Evolutionary conservation across 1,284 basidiomycete genomes (phyloP).

Genomic region (Ustilago tritici): DNA sequence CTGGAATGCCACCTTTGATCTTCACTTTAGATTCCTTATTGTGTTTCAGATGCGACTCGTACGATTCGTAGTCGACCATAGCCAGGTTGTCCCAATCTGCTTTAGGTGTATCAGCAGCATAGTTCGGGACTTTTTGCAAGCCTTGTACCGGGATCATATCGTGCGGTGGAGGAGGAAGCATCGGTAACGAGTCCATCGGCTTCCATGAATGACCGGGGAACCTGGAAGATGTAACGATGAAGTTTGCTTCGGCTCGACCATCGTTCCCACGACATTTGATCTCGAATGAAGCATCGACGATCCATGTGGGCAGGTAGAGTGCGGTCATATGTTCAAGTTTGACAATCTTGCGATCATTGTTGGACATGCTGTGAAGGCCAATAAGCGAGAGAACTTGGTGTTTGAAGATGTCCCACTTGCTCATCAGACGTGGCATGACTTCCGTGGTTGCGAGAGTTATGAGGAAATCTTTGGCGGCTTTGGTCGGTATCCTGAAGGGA

Average conservation of each 20-base stretch:
- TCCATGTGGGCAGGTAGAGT: slow-evolving; percentile 48
- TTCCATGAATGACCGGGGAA: slow-evolving; percentile 52
- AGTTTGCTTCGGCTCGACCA: slow-evolving; percentile 39
- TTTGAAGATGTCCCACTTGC: slow-evolving; percentile 24
- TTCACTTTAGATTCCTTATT: slow-evolving; percentile 16
- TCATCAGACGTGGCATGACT: slow-evolving; percentile 33
- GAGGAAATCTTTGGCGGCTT: slow-evolving; percentile 30
- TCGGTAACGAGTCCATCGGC: slow-evolving; percentile 46
- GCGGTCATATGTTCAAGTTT: slow-evolving; percentile 37
- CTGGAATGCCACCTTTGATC: slow-evolving; percentile 44
- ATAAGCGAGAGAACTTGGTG: slow-evolving; percentile 26
- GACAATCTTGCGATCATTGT: slow-evolving; percentile 24
- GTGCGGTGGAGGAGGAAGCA: slow-evolving; percentile 36
- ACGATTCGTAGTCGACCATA: slow-evolving; percentile 46
- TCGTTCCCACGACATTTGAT: slow-evolving; percentile 50
- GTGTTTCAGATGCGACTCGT: slow-evolving; percentile 24
- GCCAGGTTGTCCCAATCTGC: slow-evolving; percentile 28
- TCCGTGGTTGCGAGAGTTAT: slow-evolving; percentile 27
- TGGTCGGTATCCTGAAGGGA: slow-evolving; percentile 33
- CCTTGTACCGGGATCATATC: slow-evolving; percentile 24
- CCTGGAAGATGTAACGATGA: slow-evolving; percentile 25
- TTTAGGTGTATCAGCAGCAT: slow-evolving; percentile 4
- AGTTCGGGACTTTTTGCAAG: slow-evolving; percentile 18
- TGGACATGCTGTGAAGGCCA: slow-evolving; percentile 15
- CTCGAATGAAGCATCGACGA: slow-evolving; percentile 47